Conservation (phyloP, 2,329 filamentous ascomycete species). For the Furcasterigmium furcatum region DNA sequence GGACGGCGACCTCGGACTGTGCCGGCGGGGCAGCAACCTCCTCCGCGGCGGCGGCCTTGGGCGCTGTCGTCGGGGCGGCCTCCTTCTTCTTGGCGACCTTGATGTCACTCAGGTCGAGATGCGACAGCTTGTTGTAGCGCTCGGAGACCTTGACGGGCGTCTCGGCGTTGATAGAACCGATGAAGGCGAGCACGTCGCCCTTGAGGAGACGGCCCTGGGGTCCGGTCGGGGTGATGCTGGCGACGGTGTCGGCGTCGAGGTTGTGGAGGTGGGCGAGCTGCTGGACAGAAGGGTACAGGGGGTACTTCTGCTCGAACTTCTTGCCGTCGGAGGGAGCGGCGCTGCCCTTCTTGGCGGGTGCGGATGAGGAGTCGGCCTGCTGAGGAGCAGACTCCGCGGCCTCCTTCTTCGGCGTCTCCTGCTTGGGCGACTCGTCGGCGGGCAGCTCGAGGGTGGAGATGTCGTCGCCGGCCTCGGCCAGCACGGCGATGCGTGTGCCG, state of each 20-base stretch:
- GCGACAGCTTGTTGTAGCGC: constrained; percentile 70
- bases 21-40: constrained; percentile 33
- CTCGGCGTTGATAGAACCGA: constrained; percentile 72
- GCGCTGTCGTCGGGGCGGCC: constrained; percentile 30
- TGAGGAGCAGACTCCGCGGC: constrained; percentile 13
- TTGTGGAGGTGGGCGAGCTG: constrained; percentile 78
- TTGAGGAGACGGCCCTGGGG: constrained; percentile 88
- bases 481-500: constrained; percentile 76
- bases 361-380: constrained; percentile 16
- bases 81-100: constrained; percentile 64
- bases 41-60: constrained; percentile 20
- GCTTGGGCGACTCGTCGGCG: constrained; percentile 52
- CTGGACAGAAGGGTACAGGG: constrained; percentile 78
- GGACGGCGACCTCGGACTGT: constrained; percentile 61
- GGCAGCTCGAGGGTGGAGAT: constrained; percentile 71
- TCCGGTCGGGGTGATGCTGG: constrained; percentile 82
- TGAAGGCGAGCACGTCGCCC: constrained; percentile 88
- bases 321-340: constrained; percentile 37
- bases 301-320: constrained; percentile 64
- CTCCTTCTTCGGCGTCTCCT: constrained; percentile 17
- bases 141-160: constrained; percentile 70
- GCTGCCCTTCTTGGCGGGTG: constrained; percentile 28
- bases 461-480: constrained; percentile 81
- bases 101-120: constrained; percentile 94
- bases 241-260: constrained; percentile 69